Base-by-base conservation (phyloP, 345 rosid species). In the Cochlearia excelsa region DNA sequence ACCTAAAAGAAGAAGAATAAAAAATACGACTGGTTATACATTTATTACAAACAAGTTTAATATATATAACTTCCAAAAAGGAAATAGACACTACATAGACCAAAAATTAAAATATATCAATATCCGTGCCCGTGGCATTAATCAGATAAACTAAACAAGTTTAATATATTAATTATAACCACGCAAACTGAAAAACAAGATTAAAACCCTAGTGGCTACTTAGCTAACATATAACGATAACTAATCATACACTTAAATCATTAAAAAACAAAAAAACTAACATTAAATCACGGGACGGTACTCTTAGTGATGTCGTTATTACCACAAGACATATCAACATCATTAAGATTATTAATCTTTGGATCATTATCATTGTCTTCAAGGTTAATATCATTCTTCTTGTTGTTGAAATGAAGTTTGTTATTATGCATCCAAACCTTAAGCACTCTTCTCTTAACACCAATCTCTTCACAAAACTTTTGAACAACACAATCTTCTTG, bases 401-500 rank as follows among this genome's bases (percentile, higher is more conserved):
- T 16, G 57, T 56, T 76, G 65, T 76, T 76, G 51, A 72, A 55
- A 33, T 56, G 73, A 10, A 77, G 77, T 45, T 86, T 83, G 69
- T 83, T 86, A 69, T 86, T 86, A 70, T 83, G 87, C 83, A 86
- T 86, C 93, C 94, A 86, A 16, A 84, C 84, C 72, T 77, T 79
- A 43, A 86, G 86, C 5, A 82, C 87, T 69, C 78, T 80, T 56
- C 85, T 80, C 72, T 80, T 79, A 16, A 86, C 74, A 8, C 80
- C 84, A 55, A 76, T 51, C 72, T 84, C 90, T 62, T 77, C 78
- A 30, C 84, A 91, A 59, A 91, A 79, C 55, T 80, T 82, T 52
- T 91, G 98, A 69, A 88, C 96, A 47, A 85, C 90, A 23, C 80
- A 43, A 67, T 88, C 98, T 73, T 91, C 98, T 70, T 87, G 95